phyloP scores from a whole-genome alignment of 2,329 filamentous ascomycete genomes.

The Diplodia scrobiculata region DNA sequence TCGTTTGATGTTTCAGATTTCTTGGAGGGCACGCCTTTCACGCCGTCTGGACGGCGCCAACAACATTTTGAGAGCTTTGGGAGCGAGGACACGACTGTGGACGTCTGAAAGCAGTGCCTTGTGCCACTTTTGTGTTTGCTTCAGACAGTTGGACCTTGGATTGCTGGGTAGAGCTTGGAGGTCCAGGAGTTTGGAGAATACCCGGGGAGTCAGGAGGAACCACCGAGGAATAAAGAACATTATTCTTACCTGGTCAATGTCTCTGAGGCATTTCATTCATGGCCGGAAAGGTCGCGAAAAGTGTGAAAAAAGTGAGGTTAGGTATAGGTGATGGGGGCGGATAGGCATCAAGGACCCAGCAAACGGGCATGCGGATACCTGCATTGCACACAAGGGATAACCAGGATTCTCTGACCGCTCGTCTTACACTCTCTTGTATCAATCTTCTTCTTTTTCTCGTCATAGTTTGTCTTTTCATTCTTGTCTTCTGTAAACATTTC shows the following conservation, averaged over 20 bases:
- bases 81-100: constrained; percentile 8
- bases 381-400: neutral
- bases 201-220: neutral
- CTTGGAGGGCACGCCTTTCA: constrained; percentile 45
- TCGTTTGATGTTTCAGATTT: constrained; percentile 47
- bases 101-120: neutral
- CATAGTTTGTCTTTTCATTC: neutral
- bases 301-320: neutral
- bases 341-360: neutral
- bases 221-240: neutral
- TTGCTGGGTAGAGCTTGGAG: neutral
- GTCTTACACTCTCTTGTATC: neutral
- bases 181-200: neutral
- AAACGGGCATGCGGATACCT: neutral
- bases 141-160: neutral
- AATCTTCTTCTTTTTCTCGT: neutral
- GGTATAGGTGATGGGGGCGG: neutral
- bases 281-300: neutral
- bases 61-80: neutral
- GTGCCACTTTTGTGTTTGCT: neutral
- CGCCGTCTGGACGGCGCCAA: constrained; percentile 18
- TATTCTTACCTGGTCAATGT: neutral
- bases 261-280: neutral
- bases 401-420: neutral
- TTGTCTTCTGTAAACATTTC: neutral